Percentiles rank a stretch among this genome's conserved stretches.
Conservation (phyloP, 192 early-diverging fungal genomes). For the Gryganskiella cystojenkinii region DNA sequence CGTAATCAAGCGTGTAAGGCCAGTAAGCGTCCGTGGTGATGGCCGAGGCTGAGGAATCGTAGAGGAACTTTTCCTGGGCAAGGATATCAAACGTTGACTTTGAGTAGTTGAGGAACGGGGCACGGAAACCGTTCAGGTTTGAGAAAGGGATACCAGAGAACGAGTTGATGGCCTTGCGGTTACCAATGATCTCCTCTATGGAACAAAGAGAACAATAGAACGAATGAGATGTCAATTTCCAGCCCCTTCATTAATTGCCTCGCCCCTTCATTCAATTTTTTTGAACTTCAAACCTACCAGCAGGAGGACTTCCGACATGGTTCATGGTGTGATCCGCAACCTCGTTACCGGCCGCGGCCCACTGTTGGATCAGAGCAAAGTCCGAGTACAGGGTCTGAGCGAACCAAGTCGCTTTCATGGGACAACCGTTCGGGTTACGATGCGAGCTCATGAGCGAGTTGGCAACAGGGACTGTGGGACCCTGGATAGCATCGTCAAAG, state of each 20-base stretch:
- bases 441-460: slow-evolving; percentile 14
- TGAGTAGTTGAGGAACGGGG: slow-evolving; percentile 68
- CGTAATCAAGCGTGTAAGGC: slow-evolving; percentile 75
- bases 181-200: slow-evolving; percentile 9
- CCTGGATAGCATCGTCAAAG: slow-evolving; percentile 73
- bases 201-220: background rate
- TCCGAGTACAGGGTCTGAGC: slow-evolving; percentile 68
- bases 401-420: slow-evolving; percentile 65
- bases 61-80: slow-evolving; percentile 55
- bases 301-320: slow-evolving; percentile 44
- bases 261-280: background rate
- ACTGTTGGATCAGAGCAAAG: slow-evolving; percentile 61
- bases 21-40: slow-evolving; percentile 59
- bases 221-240: too few species aligned
- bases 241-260: too few species aligned
- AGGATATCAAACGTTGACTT: slow-evolving; percentile 53
- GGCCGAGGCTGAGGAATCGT: slow-evolving; percentile 65
- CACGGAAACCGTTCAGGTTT: slow-evolving; percentile 68
- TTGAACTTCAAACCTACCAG: too few species aligned
- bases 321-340: slow-evolving; percentile 68
- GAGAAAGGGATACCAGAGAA: slow-evolving; percentile 65
- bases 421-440: slow-evolving; percentile 67
- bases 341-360: slow-evolving; percentile 69
- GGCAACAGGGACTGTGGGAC: slow-evolving; percentile 27
- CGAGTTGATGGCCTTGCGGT: slow-evolving; percentile 45